Evolutionary conservation across 306 rosid species (phyloP).

Genomic region (Trichosanthes cucumerina): DNA sequence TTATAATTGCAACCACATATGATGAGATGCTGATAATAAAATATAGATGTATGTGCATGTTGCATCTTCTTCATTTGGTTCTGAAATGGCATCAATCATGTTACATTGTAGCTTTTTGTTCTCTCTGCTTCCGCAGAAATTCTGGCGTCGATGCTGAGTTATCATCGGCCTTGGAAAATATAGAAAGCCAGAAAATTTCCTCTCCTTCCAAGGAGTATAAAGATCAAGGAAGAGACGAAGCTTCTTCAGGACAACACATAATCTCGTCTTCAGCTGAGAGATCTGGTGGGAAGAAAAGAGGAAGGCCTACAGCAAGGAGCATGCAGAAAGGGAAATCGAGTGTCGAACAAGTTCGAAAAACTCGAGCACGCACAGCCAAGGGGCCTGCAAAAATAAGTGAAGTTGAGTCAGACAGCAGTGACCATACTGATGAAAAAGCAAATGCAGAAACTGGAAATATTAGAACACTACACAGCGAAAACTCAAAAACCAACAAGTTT

Average conservation of each 20-base stretch:
- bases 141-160: conserved; percentile 25
- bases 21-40: neutral
- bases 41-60: neutral
- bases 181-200: conserved; percentile 14
- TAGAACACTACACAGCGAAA: conserved; percentile 11
- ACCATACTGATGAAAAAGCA: conserved; percentile 23
- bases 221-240: conserved; percentile 19
- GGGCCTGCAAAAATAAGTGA: conserved; percentile 55
- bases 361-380: conserved; percentile 25
- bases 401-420: conserved; percentile 49
- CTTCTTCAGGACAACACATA: conserved; percentile 19
- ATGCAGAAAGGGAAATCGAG: conserved; percentile 26
- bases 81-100: neutral
- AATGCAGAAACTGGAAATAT: conserved; percentile 20
- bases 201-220: conserved; percentile 9
- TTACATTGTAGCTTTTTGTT: neutral
- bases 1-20: neutral
- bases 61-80: neutral
- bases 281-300: conserved; percentile 43
- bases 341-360: conserved; percentile 35
- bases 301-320: conserved; percentile 50
- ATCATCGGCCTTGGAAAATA: conserved; percentile 11
- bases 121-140: conserved; percentile 24
- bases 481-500: conserved; percentile 15
- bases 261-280: conserved; percentile 22